Base-by-base conservation (phyloP, 495 filamentous ascomycete genomes). In the Friedmanniomyces simplex region DNA sequence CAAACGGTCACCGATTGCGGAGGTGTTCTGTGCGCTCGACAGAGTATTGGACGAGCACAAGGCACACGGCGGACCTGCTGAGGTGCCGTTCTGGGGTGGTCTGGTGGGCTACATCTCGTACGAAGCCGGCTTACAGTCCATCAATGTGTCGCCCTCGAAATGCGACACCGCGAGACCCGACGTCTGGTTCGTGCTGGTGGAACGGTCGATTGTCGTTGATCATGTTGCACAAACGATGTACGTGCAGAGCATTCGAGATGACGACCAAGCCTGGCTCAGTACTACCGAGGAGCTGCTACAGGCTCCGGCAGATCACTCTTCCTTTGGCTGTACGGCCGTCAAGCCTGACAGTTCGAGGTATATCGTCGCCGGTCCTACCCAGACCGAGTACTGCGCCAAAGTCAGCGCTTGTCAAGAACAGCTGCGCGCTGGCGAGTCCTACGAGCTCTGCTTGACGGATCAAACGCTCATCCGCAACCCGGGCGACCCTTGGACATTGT, bases 41-140 rank as follows among this genome's bases (percentile, higher is more conserved):
- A 68, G 67, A 3, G 79, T 86, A 57, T 82, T 85, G 72, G 71
- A 79, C 41, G 67, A 72, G 54, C 74, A 72, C 43, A 75, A 68
- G 52, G 73, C 78, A 21, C 69, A 58, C 4, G 67, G 73, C 22
- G 78, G 73, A 1, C 65, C 70, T 41, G 59, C 61, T 0, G 66
- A 69, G 34, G 69, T 72, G 41, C 91, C 76, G 1, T 98, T 98
- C 65, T 84, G 89, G 73, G 91, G 91, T 43, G 91, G 91, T 0
- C 83, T 96, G 49, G 79, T 96, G 69, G 93, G 93, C 0, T 95
- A 86, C 65, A 85, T 90, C 46, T 88, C 87, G 1, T 96, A 96
- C 60, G 91, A 98, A 66, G 77, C 89, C 49, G 88, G 90, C 0
- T 74, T 96, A 0, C 67, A 77, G 24, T 76, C 77, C 2, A 81